A percentile compares a stretch with the other conserved stretches of the same genome.
These are phyloP conservation scores for Penicillium sp. DNA, from an alignment of 2,329 filamentous ascomycete species.

Conservation along the genomic window DNA sequence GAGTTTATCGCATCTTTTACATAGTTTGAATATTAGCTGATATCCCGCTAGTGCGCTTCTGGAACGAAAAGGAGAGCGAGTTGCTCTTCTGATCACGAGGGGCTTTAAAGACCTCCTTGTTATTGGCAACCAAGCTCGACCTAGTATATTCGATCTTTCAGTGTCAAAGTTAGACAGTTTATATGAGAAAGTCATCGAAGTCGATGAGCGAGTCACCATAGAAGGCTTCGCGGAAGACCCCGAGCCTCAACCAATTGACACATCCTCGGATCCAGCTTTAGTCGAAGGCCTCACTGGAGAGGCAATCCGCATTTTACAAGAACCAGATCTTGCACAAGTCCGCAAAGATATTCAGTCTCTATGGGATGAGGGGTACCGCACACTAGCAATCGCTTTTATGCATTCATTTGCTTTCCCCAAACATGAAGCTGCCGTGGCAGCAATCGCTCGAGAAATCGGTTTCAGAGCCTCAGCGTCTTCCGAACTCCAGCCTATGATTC, in stretches of 20 bases:
- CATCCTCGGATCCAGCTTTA: slow-evolving; percentile 17
- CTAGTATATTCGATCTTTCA: slow-evolving; percentile 79
- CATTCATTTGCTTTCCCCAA: slow-evolving; percentile 82
- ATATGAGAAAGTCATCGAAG: slow-evolving; percentile 22
- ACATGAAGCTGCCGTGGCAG: slow-evolving; percentile 72
- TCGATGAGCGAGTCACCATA: slow-evolving; percentile 45
- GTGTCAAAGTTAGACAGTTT: slow-evolving; percentile 68
- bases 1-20: neutral
- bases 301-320: slow-evolving; percentile 61
- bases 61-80: slow-evolving; percentile 78
- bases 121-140: slow-evolving; percentile 84
- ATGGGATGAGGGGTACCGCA: slow-evolving; percentile 31
- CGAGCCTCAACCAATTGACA: slow-evolving; percentile 17
- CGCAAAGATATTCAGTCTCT: slow-evolving; percentile 57
- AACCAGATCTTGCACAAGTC: slow-evolving; percentile 51
- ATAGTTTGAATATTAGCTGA: neutral
- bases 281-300: slow-evolving; percentile 55
- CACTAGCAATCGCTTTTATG: slow-evolving; percentile 54
- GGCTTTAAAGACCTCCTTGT: slow-evolving; percentile 78
- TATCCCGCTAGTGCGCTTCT: slow-evolving; percentile 78
- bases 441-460: slow-evolving; percentile 69
- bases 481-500: slow-evolving; percentile 76
- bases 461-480: slow-evolving; percentile 72
- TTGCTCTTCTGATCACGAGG: slow-evolving; percentile 76
- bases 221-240: slow-evolving; percentile 31